Evolutionary conservation across 148 eudicot genomes (phyloP).

Genomic region (Camellia granthamiana): DNA sequence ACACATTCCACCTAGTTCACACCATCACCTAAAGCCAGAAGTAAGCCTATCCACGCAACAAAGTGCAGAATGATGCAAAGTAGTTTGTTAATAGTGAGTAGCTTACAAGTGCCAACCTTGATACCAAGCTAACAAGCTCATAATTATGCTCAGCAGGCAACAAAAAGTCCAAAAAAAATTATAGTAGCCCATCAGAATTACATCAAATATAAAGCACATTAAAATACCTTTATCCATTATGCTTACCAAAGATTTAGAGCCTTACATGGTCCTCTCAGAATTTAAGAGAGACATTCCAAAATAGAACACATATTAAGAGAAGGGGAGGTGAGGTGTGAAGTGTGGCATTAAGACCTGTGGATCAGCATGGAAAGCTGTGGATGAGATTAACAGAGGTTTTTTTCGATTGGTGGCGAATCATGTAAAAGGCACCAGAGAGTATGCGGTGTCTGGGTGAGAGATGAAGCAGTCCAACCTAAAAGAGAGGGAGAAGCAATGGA

Average conservation of each 20-base stretch:
- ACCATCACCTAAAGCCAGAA: neutral
- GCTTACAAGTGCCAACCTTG: neutral
- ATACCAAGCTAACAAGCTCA: neutral
- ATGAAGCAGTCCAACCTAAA: no score
- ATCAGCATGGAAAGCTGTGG: no score
- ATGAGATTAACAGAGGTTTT: no score
- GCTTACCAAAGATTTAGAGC: neutral
- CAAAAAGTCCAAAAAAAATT: neutral
- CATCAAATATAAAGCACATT: neutral
- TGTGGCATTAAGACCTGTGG: no score
- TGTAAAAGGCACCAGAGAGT: no score
- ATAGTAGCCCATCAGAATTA: neutral
- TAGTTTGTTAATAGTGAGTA: neutral
- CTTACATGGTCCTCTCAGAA: neutral
- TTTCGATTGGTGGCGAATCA: no score
- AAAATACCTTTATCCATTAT: neutral
- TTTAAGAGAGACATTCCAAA: neutral
- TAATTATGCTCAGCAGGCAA: neutral
- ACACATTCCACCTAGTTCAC: neutral
- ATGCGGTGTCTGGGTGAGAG: no score
- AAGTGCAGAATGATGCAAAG: neutral
- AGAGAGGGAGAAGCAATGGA: no score
- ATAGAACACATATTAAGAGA: no score
- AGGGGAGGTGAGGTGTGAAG: no score
- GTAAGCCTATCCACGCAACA: neutral